These are phyloP conservation scores for Trichoderma asperellum DNA, from an alignment of 2,329 filamentous ascomycete species.

Conservation along the genomic window DNA sequence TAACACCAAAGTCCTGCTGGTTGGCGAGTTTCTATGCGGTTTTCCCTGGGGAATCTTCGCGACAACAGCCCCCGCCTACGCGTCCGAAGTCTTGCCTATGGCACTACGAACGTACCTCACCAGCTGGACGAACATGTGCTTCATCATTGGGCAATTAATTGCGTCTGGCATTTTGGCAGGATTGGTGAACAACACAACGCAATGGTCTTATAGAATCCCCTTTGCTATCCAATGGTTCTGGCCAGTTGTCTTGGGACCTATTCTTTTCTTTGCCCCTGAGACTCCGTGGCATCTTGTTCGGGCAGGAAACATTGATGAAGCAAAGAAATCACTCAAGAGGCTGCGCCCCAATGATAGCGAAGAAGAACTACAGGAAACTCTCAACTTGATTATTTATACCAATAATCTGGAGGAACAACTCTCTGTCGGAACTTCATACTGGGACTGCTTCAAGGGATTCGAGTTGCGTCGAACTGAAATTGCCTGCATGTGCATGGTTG, in stretches of 20 bases:
- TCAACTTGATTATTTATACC: slow-evolving; percentile 50
- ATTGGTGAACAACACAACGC: slow-evolving; percentile 37
- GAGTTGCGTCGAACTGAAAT: slow-evolving; percentile 57
- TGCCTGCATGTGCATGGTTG: slow-evolving; percentile 38
- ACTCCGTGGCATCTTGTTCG: slow-evolving; percentile 51
- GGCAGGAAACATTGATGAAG: slow-evolving; percentile 40
- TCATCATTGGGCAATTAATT: slow-evolving; percentile 52
- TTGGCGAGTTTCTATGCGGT: slow-evolving; percentile 51
- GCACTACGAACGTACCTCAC: slow-evolving; percentile 51
- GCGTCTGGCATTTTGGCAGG: slow-evolving; percentile 41
- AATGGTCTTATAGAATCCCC: slow-evolving; percentile 53
- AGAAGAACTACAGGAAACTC: slow-evolving; percentile 24
- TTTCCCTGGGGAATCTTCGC: slow-evolving; percentile 52
- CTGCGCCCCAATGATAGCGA: slow-evolving; percentile 34
- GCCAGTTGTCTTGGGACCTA: slow-evolving; percentile 47
- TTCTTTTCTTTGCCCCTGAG: slow-evolving; percentile 50
- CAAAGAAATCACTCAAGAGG: slow-evolving; percentile 40
- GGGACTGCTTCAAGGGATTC: slow-evolving; percentile 50
- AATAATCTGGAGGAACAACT: slow-evolving; percentile 46
- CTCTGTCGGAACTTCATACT: slow-evolving; percentile 45
- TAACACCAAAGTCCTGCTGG: slow-evolving; percentile 44
- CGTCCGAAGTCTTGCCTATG: slow-evolving; percentile 48
- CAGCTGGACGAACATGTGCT: slow-evolving; percentile 52
- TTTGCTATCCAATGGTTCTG: slow-evolving; percentile 56
- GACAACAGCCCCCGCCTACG: slow-evolving; percentile 52